Base-by-base conservation (phyloP, 1,139 yeast genomes). In the Kodamaea alishanica region DNA sequence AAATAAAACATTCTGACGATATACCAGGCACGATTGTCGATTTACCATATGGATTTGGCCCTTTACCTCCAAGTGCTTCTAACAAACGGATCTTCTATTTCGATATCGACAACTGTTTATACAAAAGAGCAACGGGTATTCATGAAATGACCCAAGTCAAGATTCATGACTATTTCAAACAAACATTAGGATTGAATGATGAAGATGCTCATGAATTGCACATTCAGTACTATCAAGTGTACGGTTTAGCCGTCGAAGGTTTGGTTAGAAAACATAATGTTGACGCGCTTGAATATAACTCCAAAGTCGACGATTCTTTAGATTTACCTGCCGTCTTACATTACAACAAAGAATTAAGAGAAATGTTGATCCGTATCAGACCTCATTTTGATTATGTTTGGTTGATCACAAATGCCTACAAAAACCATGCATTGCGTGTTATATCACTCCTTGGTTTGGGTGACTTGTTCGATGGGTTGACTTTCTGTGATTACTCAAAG, bases 321-420 rank as follows among this genome's bases (percentile, higher is more conserved):
- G 97, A 96, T 23, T 71, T 92, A 51, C 92, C 86, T 43, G 66
- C 75, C 33, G 84, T 88, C 7, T 69, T 92, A 41, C 60, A 68
- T 34, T 94, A 89, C 35, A 79, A 82, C 51, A 58, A 58, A 9
- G 55, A 61, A 25, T 64, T 84, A 44, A 67, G 92, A 42, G 61
- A 70, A 15, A 61, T 77, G 70, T 61, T 84, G 34, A 42, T 72
- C 5, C 52, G 63, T 4, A 51, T 84, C 46, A 78, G 68, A 47
- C 48, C 64, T 8, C 43, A 61, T 11, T 73, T 47, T 26, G 46
- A 51, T 30, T 53, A 61, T 48, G 65, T 71, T 43, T 92, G 98
- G 98, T 72, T 92, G 34, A 84, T 89, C 52, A 92, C 98, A 10
- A 92, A 92, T 57, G 98, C 98, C 1, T 92, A 90, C 66, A 81